phyloP scores from a whole-genome alignment of 2,329 filamentous ascomycete genomes.

The Colletotrichum shisoi region DNA sequence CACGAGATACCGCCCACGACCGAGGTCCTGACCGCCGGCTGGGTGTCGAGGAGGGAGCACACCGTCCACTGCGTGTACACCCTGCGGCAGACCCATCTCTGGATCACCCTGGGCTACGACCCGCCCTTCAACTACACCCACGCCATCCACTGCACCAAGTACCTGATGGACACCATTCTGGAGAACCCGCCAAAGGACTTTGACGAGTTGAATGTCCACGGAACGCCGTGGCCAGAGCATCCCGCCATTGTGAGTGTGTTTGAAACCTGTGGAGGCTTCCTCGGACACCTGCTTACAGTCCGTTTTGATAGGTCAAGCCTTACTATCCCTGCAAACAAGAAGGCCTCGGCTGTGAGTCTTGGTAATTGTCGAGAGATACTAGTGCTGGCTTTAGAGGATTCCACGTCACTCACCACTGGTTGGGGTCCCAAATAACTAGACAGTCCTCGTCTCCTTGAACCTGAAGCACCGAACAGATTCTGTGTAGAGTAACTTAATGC shows the following conservation, averaged over 20 bases:
- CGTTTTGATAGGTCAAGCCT: constrained; percentile 12
- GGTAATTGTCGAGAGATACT: neutral
- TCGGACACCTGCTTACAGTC: neutral
- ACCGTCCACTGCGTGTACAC: neutral
- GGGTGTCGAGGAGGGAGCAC: neutral
- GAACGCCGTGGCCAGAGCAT: constrained; percentile 13
- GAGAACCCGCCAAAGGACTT: neutral
- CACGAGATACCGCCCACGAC: neutral
- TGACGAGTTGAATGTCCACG: neutral
- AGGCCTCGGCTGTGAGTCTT: constrained; percentile 29
- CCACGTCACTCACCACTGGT: too few species aligned
- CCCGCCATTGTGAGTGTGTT: constrained; percentile 27
- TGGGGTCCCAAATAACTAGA: too few species aligned
- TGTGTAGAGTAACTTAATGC: neutral
- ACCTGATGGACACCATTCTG: neutral
- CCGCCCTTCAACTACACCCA: neutral
- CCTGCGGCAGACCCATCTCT: neutral
- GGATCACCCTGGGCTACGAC: neutral
- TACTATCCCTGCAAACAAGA: constrained; percentile 35
- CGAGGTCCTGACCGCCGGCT: neutral
- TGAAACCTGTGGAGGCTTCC: too few species aligned
- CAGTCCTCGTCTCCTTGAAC: too few species aligned
- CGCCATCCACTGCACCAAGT: neutral
- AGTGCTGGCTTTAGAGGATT: too few species aligned
- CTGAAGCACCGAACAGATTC: neutral